These are phyloP conservation scores for Zygnema cylindricum DNA, from an alignment of 139 green algal genomes.

Conservation along the genomic window DNA sequence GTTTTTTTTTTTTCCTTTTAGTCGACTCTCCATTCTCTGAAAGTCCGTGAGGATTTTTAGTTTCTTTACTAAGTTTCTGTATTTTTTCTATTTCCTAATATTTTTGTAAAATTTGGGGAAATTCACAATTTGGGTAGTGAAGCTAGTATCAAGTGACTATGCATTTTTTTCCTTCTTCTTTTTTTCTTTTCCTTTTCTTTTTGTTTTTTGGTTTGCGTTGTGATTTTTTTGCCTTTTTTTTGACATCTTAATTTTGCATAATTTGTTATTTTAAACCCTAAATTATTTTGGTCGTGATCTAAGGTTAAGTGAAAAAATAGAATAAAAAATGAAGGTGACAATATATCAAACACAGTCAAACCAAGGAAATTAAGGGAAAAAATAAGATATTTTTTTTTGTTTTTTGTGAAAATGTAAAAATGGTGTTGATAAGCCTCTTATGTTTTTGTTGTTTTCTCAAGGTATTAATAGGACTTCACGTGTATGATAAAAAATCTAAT, in stretches of 20 bases:
- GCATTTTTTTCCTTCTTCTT: too few relatives aligned
- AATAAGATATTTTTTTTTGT: background rate
- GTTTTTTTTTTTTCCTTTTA: too few relatives aligned
- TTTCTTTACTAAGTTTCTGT: background rate
- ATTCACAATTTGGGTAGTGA: background rate
- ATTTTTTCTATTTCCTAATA: background rate
- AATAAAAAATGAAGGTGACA: background rate
- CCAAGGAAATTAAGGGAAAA: background rate
- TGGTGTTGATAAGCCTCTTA: background rate
- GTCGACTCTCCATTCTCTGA: background rate
- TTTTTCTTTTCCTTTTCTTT: too few relatives aligned
- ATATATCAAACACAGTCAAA: background rate
- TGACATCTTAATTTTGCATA: background rate
- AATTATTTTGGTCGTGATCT: slow-evolving; percentile 1
- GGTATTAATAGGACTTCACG: background rate
- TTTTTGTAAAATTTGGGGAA: background rate
- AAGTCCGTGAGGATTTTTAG: background rate
- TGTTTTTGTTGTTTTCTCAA: background rate
- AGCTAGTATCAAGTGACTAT: background rate
- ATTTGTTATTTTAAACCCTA: background rate
- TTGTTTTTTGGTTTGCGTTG: background rate
- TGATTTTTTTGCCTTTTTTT: slow-evolving; percentile 2
- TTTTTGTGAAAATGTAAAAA: background rate
- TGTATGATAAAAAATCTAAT: background rate
- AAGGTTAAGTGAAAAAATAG: too few relatives aligned